A percentile compares a stretch with the other conserved stretches of the same genome.
Conservation (phyloP, 257 asterid species). For the Prunella vulgaris region DNA sequence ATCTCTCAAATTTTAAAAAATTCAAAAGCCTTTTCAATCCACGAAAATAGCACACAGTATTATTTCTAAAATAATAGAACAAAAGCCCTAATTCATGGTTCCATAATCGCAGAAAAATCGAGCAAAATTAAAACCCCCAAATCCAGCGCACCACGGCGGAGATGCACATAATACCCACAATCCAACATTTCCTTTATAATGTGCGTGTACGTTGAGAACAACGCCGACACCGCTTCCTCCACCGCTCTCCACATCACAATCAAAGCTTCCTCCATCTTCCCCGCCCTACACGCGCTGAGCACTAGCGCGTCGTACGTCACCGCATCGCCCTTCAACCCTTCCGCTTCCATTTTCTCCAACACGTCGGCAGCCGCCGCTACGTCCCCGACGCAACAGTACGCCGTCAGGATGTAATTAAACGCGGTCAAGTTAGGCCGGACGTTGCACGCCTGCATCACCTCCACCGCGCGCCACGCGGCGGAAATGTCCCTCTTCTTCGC, state of each 20-base stretch:
- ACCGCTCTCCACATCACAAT: constrained; percentile 46
- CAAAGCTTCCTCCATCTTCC: constrained; percentile 51
- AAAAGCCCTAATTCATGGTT: too few relatives aligned
- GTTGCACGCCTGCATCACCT: constrained; percentile 36
- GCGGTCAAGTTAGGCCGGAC: constrained; percentile 36
- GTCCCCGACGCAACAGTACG: constrained; percentile 48
- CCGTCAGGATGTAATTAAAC: constrained; percentile 49
- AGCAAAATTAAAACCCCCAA: too few relatives aligned
- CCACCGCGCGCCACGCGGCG: constrained; percentile 57
- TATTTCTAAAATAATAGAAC: too few relatives aligned
- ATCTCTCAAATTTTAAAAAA: too few relatives aligned
- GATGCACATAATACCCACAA: constrained; percentile 30
- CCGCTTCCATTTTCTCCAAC: constrained; percentile 48
- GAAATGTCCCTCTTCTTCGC: constrained; percentile 38
- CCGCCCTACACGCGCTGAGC: constrained; percentile 63
- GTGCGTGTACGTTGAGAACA: constrained; percentile 49
- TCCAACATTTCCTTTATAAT: constrained; percentile 44
- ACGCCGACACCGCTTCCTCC: constrained; percentile 38
- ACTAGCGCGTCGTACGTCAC: constrained; percentile 75
- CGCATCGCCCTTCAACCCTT: constrained; percentile 38
- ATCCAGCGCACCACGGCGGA: too few relatives aligned
- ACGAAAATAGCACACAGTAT: too few relatives aligned
- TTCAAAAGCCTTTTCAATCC: too few relatives aligned
- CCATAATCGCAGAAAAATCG: too few relatives aligned
- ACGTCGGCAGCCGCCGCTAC: constrained; percentile 42